Base-by-base conservation (phyloP, 2,329 filamentous ascomycete genomes). In the Trichophyton verrucosum region DNA sequence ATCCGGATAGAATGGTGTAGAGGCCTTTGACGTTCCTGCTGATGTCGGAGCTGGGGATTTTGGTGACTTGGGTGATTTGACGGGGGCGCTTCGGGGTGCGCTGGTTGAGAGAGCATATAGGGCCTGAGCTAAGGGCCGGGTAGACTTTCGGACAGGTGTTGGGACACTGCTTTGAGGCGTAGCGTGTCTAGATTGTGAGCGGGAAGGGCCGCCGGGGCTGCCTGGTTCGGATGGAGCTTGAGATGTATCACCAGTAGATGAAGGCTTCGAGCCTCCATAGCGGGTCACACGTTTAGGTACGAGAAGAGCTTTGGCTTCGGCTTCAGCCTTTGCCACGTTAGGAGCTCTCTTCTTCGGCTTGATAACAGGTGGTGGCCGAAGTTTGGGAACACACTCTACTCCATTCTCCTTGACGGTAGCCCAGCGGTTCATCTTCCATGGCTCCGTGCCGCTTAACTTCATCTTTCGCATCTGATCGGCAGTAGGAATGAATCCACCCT, bases 401-500 rank as follows among this genome's bases (percentile, higher is more conserved):
- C 72, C 73, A 58, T 75, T 68, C 38, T 66, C 73, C n/a, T 66
- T 64, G 61, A 76, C 65, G 5, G 70, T 68, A 13, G 64, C 66
- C 72, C 74, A 77, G 24, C 73, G 73, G 66, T 78, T 76, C 20
- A 73, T 68, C 60, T 78, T 78, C 13, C 67, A 69, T 53, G 75
- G 70, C 27, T 70, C 71, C 5, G 67, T 68, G 13, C 66, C 63
- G 7, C 67, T 69, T 27, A 68, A 68, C 61, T 75, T 73, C 69
- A 76, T 74, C 63, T 73, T 75, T 61, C 73, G 71, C 56, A 68
- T 69, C 61, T 77, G 75, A 11, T 74, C 70, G 3, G 75, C 66
- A 20, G 74, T 78, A 6, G 76, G 75, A 49, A 73, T 72, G 65
- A 78, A 77, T 8, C 76, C 75, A 53, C 75, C 76, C 65, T 85